phyloP scores from a whole-genome alignment of 306 rosid genomes.

The Canavalia gladiata region DNA sequence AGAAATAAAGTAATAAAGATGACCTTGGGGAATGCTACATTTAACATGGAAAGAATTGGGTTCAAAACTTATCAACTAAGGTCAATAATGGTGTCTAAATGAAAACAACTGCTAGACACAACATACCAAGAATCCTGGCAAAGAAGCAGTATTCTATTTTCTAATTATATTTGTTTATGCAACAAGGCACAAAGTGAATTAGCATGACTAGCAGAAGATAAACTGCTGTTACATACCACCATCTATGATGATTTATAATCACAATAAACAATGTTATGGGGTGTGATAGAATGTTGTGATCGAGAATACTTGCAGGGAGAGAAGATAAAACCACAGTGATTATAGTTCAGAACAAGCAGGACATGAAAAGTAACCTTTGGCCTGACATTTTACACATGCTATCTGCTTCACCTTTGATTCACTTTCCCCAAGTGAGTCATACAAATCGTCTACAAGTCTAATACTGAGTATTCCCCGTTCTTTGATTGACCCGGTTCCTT shows the following conservation, averaged over 20 bases:
- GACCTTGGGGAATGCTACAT: slow-evolving; percentile 3
- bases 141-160: background rate
- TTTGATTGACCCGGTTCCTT: slow-evolving; percentile 72
- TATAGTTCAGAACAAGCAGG: slow-evolving; percentile 70
- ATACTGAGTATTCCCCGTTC: slow-evolving; percentile 66
- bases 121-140: slow-evolving; percentile 17
- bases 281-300: background rate
- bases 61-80: slow-evolving; percentile 42
- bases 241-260: background rate
- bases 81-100: background rate
- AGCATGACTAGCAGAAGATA: background rate
- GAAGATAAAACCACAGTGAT: slow-evolving; percentile 27
- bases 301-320: background rate
- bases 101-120: background rate
- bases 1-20: slow-evolving; percentile 10
- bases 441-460: slow-evolving; percentile 58
- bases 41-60: slow-evolving; percentile 32
- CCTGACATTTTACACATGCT: slow-evolving; percentile 71
- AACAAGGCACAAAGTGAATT: slow-evolving; percentile 3
- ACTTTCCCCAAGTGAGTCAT: slow-evolving; percentile 56
- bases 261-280: slow-evolving; percentile 26
- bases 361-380: slow-evolving; percentile 80
- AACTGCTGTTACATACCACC: background rate
- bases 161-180: background rate
- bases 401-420: slow-evolving; percentile 52